A percentile compares a stretch with the other conserved stretches of the same genome.
These are phyloP conservation scores for Penicillium sp. DNA, from an alignment of 2,329 filamentous ascomycete genomes.

Conservation along the genomic window DNA sequence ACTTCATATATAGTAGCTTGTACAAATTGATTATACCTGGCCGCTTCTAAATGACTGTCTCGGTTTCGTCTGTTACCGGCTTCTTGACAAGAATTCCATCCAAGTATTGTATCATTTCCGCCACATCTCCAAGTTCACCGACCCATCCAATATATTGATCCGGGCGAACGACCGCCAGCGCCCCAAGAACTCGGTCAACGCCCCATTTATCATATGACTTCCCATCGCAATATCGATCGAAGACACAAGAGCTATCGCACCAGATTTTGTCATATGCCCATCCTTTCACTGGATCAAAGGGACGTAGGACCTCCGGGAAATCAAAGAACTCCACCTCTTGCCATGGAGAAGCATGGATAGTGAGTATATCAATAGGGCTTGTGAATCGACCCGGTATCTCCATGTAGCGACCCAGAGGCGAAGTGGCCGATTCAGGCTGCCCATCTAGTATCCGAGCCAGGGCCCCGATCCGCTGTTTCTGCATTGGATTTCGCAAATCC, in stretches of 20 bases:
- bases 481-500: conserved; percentile 49
- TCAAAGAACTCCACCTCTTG: conserved; percentile 52
- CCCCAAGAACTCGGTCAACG: conserved; percentile 24
- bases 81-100: conserved; percentile 21
- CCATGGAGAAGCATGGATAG: conserved; percentile 58
- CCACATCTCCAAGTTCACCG: conserved; percentile 27
- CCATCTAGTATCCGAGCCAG: conserved; percentile 48
- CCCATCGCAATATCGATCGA: conserved; percentile 27
- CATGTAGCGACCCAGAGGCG: conserved; percentile 47
- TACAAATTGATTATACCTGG: no score
- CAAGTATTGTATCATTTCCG: conserved; percentile 24
- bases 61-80: not conserved
- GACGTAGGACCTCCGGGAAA: conserved; percentile 50
- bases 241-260: conserved; percentile 47
- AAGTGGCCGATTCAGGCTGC: conserved; percentile 1
- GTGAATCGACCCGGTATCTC: conserved; percentile 41
- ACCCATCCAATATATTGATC: conserved; percentile 34
- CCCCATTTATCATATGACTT: conserved; percentile 29
- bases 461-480: conserved; percentile 47
- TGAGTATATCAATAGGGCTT: conserved; percentile 59
- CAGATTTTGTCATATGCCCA: conserved; percentile 60
- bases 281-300: conserved; percentile 48
- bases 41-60: not conserved
- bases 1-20: no score
- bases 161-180: conserved; percentile 24